These are phyloP conservation scores for Pythium dissotocum DNA, from an alignment of 352 stramenopile species.

Conservation along the genomic window DNA sequence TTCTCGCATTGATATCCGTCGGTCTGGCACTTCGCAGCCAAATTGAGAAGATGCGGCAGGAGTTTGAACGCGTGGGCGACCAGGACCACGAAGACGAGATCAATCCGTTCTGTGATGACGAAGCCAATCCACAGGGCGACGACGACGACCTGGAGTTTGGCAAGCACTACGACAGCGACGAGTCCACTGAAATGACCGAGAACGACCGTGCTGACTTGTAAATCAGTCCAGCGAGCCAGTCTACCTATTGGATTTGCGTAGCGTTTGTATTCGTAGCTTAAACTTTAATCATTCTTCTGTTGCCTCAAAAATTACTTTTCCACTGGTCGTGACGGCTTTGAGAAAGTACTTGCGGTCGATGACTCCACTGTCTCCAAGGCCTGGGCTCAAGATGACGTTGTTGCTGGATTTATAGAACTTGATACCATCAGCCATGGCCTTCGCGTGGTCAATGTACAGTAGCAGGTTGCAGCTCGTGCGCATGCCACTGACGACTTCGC, in stretches of 20 bases:
- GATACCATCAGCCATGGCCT: slow-evolving; percentile 65
- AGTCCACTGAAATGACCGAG: slow-evolving; percentile 17
- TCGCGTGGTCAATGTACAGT: slow-evolving; percentile 67
- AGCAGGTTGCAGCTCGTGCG: slow-evolving; percentile 67
- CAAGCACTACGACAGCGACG: slow-evolving; percentile 30
- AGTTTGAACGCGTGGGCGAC: slow-evolving; percentile 47
- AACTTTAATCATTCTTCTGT: not conserved
- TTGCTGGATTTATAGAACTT: slow-evolving; percentile 86
- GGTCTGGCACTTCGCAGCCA: slow-evolving; percentile 37
- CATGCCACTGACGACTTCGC: slow-evolving; percentile 82
- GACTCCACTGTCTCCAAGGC: slow-evolving; percentile 44
- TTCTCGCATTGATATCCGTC: slow-evolving; percentile 43
- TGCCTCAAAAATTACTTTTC: slow-evolving; percentile 52
- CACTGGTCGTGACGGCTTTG: slow-evolving; percentile 50
- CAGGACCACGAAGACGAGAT: slow-evolving; percentile 51
- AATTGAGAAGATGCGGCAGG: not conserved
- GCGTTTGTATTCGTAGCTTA: not conserved
- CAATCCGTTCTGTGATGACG: slow-evolving; percentile 65
- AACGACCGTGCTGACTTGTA: not conserved
- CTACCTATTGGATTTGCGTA: not conserved
- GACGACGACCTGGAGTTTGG: slow-evolving; percentile 40
- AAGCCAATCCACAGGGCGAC: slow-evolving; percentile 30
- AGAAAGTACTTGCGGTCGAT: slow-evolving; percentile 65
- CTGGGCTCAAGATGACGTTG: slow-evolving; percentile 79
- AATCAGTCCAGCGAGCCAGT: not conserved